Evolutionary conservation across 176 grass and related monocot genomes (phyloP).

Genomic region (Oryza australiensis): DNA sequence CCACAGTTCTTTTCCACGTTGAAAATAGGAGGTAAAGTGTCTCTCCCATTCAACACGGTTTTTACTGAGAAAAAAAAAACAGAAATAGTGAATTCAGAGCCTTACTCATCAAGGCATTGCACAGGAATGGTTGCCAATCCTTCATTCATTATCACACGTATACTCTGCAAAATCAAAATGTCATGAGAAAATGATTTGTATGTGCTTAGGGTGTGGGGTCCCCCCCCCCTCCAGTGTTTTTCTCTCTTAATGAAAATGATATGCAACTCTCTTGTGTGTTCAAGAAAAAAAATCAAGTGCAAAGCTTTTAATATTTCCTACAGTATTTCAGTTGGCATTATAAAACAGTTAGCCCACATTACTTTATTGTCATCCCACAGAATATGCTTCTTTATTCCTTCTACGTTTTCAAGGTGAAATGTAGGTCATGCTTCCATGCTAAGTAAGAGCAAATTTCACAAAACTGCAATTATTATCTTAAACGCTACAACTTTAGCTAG

Average conservation of each 20-base stretch:
- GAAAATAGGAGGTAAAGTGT: neutral
- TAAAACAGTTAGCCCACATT: constrained; percentile 11
- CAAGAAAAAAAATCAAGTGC: too few species aligned
- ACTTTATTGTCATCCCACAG: neutral
- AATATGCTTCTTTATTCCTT: neutral
- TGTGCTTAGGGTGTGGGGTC: too few species aligned
- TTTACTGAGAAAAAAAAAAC: neutral
- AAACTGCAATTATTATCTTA: too few species aligned
- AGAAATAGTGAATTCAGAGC: constrained; percentile 16
- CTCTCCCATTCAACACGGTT: neutral
- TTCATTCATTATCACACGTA: constrained; percentile 99
- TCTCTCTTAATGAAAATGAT: too few species aligned
- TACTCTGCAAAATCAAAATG: constrained; percentile 65
- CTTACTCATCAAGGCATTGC: constrained; percentile 91
- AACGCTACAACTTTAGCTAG: too few species aligned
- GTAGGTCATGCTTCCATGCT: neutral
- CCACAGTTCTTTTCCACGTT: neutral
- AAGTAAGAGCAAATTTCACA: too few species aligned
- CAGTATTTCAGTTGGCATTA: neutral
- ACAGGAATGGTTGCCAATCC: constrained; percentile 81
- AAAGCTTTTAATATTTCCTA: neutral
- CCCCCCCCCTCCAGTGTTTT: too few species aligned
- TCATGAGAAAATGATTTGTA: neutral
- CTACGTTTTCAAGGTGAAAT: constrained; percentile 30
- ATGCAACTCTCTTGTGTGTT: too few species aligned